These are phyloP conservation scores for Stephanodiscus triporus DNA, from an alignment of 108 stramenopile genomes.

Conservation along the genomic window DNA sequence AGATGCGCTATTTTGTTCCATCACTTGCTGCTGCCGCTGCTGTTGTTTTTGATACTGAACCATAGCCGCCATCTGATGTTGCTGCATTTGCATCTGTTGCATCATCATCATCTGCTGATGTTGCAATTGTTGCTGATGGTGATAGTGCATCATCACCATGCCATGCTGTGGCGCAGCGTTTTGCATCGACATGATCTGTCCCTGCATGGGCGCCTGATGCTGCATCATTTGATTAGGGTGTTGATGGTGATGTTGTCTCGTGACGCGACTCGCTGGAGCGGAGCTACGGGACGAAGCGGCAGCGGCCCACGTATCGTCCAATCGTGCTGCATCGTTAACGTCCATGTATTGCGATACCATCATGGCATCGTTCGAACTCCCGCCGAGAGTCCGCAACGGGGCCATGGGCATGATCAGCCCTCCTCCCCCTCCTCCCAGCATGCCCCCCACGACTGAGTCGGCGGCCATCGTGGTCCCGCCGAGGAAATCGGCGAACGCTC, in stretches of 20 bases:
- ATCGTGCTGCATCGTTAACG: slow-evolving; percentile 8
- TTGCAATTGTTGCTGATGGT: slow-evolving; percentile 36
- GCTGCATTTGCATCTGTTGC: slow-evolving; percentile 67
- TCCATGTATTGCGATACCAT: too few relatives aligned
- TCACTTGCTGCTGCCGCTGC: slow-evolving; percentile 25
- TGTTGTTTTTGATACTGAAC: slow-evolving; percentile 46
- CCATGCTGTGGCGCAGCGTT: not conserved
- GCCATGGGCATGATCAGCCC: slow-evolving; percentile 56
- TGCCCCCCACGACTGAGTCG: not conserved
- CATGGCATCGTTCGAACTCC: not conserved
- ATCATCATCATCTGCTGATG: slow-evolving; percentile 54
- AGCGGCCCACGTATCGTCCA: slow-evolving; percentile 26
- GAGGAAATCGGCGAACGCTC: slow-evolving; percentile 41
- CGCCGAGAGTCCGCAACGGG: slow-evolving; percentile 42
- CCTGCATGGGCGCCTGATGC: slow-evolving; percentile 3
- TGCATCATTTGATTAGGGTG: not conserved
- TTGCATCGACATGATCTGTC: slow-evolving; percentile 4
- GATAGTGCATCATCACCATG: slow-evolving; percentile 5
- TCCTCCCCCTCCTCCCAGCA: not conserved
- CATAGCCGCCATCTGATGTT: slow-evolving; percentile 52
- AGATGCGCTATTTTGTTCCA: slow-evolving; percentile 20
- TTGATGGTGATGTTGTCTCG: slow-evolving; percentile 4
- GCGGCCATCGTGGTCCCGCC: slow-evolving; percentile 48
- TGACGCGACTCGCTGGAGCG: not conserved
- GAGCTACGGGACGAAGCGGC: not conserved